phyloP scores from a whole-genome alignment of 2,329 filamentous ascomycete species.

The Myriosclerotinia curreyana region DNA sequence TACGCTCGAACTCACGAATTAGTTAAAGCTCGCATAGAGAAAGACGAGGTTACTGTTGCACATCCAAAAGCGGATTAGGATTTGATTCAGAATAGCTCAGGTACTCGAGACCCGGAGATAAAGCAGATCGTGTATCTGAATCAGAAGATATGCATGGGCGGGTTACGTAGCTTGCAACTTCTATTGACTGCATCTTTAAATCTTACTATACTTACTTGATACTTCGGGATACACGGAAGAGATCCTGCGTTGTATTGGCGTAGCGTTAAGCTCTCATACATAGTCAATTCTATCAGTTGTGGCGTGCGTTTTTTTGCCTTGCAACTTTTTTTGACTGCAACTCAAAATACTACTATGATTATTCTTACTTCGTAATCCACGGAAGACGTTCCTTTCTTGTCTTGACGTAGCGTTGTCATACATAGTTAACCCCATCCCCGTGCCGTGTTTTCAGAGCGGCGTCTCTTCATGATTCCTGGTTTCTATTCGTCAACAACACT shows the following conservation, averaged over 20 bases:
- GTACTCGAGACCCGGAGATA: not conserved
- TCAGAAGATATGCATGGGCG: not conserved
- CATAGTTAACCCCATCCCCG: not conserved
- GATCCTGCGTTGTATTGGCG: not conserved
- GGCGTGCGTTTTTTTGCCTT: too few species aligned
- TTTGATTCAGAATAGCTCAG: not conserved
- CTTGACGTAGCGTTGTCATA: not conserved
- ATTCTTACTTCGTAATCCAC: not conserved
- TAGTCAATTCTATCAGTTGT: not conserved
- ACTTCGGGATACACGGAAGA: not conserved
- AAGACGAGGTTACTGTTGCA: not conserved
- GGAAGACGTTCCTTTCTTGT: not conserved
- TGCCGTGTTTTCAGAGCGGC: not conserved
- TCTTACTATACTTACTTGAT: too few species aligned
- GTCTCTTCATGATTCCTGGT: not conserved
- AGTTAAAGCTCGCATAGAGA: slow-evolving; percentile 5
- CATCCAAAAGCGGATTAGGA: not conserved
- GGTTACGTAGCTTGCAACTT: not conserved
- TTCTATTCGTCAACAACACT: not conserved
- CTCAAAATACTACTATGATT: not conserved
- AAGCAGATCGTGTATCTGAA: not conserved
- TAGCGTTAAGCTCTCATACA: not conserved
- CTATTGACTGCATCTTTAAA: not conserved
- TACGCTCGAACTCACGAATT: slow-evolving; percentile 18
- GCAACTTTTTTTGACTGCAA: not conserved